These are phyloP conservation scores for Colletotrichum chrysophilum DNA, from an alignment of 2,329 filamentous ascomycete species.

Conservation along the genomic window DNA sequence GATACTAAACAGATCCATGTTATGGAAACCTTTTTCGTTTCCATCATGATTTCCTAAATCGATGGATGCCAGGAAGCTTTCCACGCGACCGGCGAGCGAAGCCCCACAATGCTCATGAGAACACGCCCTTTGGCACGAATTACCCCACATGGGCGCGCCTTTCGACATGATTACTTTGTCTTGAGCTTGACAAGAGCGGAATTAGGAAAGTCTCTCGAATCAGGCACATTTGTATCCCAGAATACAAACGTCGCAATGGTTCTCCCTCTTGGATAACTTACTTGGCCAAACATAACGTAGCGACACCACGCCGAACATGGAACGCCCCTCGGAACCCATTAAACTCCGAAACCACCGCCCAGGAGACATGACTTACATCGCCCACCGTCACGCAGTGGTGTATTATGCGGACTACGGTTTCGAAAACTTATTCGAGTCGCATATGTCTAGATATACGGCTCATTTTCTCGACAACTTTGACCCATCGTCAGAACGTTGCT, in stretches of 20 bases:
- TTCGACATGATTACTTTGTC: not conserved
- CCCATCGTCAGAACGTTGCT: constrained; percentile 26
- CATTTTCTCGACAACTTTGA: constrained; percentile 29
- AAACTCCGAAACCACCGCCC: constrained; percentile 21
- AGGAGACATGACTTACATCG: constrained; percentile 28
- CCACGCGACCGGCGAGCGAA: not conserved
- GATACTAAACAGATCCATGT: accelerated
- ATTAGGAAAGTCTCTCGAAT: not conserved
- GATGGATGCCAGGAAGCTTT: too few relatives aligned
- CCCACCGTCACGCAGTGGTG: constrained; percentile 26
- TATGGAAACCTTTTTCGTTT: not conserved
- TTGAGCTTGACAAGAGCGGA: not conserved
- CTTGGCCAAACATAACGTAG: not conserved
- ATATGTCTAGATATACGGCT: constrained; percentile 24
- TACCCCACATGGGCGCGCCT: not conserved
- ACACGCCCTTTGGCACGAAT: not conserved
- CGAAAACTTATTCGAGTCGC: constrained; percentile 24
- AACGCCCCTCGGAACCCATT: not conserved
- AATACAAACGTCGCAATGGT: not conserved
- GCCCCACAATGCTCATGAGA: not conserved
- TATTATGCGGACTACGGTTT: constrained; percentile 25
- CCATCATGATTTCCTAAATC: not conserved
- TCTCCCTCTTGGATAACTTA: accelerated
- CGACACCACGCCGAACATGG: not conserved
- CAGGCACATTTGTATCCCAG: accelerated